phyloP scores from a whole-genome alignment of 2,329 filamentous ascomycete genomes.

The Tolypocladium tundrense region DNA sequence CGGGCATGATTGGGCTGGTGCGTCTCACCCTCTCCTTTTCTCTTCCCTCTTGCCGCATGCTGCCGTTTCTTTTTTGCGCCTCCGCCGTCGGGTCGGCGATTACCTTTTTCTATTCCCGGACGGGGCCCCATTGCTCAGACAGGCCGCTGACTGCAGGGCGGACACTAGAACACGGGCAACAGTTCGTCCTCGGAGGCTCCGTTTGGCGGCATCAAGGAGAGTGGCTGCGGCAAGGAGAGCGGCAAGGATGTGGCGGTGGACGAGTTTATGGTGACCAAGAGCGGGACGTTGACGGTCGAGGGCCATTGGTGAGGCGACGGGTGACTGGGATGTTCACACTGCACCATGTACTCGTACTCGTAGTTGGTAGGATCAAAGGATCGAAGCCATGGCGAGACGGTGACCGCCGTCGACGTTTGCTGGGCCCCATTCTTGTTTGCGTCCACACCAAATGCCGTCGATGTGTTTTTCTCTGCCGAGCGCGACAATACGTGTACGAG shows the following conservation, averaged over 20 bases:
- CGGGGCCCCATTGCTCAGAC: background rate
- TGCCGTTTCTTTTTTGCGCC: background rate
- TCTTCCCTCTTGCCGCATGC: background rate
- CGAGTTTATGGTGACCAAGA: slow-evolving; percentile 36
- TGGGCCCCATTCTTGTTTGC: background rate
- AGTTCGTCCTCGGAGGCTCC: slow-evolving; percentile 31
- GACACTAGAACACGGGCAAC: slow-evolving; percentile 26
- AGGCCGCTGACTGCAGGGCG: background rate
- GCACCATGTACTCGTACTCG: background rate
- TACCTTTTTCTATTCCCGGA: background rate
- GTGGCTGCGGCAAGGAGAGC: slow-evolving; percentile 35
- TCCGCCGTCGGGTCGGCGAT: background rate
- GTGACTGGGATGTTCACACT: background rate
- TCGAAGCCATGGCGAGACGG: background rate
- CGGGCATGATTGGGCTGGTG: slow-evolving; percentile 25
- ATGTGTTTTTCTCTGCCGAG: background rate
- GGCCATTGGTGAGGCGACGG: slow-evolving; percentile 12
- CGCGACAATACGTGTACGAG: background rate
- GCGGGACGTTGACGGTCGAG: slow-evolving; percentile 30
- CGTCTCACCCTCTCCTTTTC: slow-evolving; percentile 8
- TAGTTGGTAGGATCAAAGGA: background rate
- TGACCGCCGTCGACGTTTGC: background rate
- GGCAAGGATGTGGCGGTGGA: slow-evolving; percentile 37
- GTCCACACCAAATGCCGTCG: background rate
- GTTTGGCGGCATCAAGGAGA: slow-evolving; percentile 38